These are phyloP conservation scores for Anisodus tanguticus DNA, from an alignment of 257 asterid genomes.

Conservation along the genomic window DNA sequence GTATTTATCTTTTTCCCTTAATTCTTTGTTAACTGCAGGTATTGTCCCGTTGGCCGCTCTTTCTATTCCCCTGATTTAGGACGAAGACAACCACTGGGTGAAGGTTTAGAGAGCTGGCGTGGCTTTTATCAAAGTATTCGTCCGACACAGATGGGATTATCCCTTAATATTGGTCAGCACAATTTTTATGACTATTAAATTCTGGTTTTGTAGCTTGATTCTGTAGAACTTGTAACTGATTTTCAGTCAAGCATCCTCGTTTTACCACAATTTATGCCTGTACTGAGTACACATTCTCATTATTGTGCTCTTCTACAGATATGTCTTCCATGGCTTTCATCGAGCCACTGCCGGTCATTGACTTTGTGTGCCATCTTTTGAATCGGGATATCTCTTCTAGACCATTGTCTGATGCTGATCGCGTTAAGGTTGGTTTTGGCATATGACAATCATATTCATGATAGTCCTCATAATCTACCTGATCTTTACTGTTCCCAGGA, in stretches of 20 bases:
- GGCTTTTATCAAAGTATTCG: constrained; percentile 98
- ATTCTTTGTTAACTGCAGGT: constrained; percentile 45
- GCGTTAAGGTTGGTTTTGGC: constrained; percentile 71
- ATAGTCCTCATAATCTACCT: not conserved
- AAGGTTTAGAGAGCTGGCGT: constrained; percentile 97
- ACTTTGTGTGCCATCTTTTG: constrained; percentile 81
- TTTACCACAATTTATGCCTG: not conserved
- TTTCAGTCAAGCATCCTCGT: not conserved
- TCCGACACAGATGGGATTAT: constrained; percentile 99
- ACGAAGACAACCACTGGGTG: constrained; percentile 84
- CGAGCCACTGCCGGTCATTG: constrained; percentile 92
- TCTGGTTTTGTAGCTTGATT: not conserved
- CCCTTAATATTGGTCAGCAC: constrained; percentile 80
- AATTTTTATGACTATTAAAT: not conserved
- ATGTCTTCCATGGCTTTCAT: constrained; percentile 98
- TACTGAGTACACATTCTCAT: not conserved
- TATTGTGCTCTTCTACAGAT: constrained; percentile 52
- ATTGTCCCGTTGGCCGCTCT: constrained; percentile 80
- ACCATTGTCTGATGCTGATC: constrained; percentile 90
- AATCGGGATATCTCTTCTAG: constrained; percentile 77
- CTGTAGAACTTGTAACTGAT: not conserved
- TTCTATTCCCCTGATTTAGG: constrained; percentile 87
- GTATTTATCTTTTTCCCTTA: not conserved
- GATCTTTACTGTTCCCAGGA: not conserved
- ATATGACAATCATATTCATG: not conserved